Percentiles rank a stretch among this genome's conserved stretches.
These are phyloP conservation scores for Tubosaeta sp. DNA, from an alignment of 768 basidiomycete genomes.

Conservation along the genomic window DNA sequence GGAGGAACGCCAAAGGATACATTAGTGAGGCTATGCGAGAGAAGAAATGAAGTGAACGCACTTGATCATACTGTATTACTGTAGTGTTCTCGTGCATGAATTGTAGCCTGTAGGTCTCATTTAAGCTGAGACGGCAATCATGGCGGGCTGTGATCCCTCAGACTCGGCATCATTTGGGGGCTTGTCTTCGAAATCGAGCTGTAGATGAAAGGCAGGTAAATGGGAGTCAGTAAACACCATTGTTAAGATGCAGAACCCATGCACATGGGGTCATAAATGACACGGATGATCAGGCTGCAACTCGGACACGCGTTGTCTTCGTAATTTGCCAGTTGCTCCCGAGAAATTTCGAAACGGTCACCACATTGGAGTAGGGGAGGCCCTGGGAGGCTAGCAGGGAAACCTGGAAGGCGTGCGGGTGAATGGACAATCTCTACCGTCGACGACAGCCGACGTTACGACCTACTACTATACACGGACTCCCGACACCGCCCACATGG, in stretches of 20 bases:
- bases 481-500: too few species aligned
- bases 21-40: not conserved
- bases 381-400: too few species aligned
- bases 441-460: too few species aligned
- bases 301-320: slow-evolving; percentile 98
- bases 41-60: not conserved
- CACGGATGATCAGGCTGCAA: slow-evolving; percentile 88
- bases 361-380: too few species aligned
- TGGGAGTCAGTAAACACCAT: slow-evolving; percentile 4
- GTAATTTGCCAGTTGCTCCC: slow-evolving; percentile 76
- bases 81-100: too few species aligned
- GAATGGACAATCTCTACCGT: too few species aligned
- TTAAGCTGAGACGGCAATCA: slow-evolving; percentile 19
- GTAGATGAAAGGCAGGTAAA: not conserved
- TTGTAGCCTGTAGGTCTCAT: too few species aligned
- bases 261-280: slow-evolving; percentile 92
- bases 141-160: slow-evolving; percentile 7
- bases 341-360: slow-evolving; percentile 94
- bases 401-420: too few species aligned
- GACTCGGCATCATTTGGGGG: slow-evolving; percentile 49
- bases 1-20: not conserved
- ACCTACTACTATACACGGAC: too few species aligned
- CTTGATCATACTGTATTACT: not conserved
- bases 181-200: slow-evolving; percentile 87
- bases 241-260: not conserved